These are phyloP conservation scores for Macadamia tetraphylla DNA, from an alignment of 164 flowering plant species.

Conservation along the genomic window DNA sequence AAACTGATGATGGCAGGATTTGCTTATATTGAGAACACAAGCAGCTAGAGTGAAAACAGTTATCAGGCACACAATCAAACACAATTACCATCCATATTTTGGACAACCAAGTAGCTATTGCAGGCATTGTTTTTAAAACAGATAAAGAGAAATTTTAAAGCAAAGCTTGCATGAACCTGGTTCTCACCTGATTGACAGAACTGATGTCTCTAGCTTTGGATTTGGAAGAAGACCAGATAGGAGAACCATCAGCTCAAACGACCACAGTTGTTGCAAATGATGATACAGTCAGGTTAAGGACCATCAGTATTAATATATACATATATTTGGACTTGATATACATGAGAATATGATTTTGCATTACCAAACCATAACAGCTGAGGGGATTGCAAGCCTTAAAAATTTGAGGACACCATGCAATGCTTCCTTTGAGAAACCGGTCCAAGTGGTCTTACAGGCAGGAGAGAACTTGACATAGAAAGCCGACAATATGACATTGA, in stretches of 20 bases:
- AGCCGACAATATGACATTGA: conserved; percentile 18
- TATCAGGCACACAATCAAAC: neutral
- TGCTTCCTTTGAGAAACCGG: conserved; percentile 27
- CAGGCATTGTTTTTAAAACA: neutral
- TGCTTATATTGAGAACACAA: neutral
- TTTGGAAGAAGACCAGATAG: conserved; percentile 72
- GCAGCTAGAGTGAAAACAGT: neutral
- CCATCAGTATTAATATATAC: neutral
- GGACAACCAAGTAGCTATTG: too few relatives aligned
- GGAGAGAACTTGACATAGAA: conserved; percentile 22
- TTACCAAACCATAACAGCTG: conserved; percentile 33
- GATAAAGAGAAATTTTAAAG: too few relatives aligned
- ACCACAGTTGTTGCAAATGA: conserved; percentile 47
- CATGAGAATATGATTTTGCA: neutral
- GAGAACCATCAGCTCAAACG: conserved; percentile 72
- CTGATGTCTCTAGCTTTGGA: conserved; percentile 69
- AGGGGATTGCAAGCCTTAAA: conserved; percentile 27
- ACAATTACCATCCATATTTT: neutral
- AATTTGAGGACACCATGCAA: conserved; percentile 18
- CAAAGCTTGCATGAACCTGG: neutral
- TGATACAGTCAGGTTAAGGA: neutral
- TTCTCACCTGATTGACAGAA: conserved; percentile 59
- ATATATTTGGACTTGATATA: neutral
- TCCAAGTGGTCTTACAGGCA: conserved; percentile 23
- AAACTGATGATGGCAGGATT: neutral